Evolutionary conservation across 768 basidiomycete genomes (phyloP), one percentile per base, ranked within the genome.

Genomic region (Imleria badia): DNA sequence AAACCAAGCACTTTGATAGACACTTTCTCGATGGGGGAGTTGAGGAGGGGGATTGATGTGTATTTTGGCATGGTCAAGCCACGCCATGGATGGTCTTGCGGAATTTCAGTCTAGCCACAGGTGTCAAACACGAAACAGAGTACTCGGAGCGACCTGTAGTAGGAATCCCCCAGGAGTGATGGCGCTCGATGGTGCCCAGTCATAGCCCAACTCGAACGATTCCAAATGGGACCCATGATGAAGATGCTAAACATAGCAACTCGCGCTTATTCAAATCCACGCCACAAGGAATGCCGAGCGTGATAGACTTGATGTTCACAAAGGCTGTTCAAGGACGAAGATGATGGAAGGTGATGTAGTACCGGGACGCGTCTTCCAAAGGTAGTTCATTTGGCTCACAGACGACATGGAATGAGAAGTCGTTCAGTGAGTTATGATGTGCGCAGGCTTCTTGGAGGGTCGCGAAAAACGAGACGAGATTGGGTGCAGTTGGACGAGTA

Each of bases 161-260:
- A 55, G 7, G 26, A 64, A 58, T 15, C 63, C 55, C 1, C 8
- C 13, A 1, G 51, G 58, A 3, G 59, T 61, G 44, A 64, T 50
- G 11, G 12, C 54, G 5, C 57, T 53, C 9, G 34, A 43, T 14
- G 34, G 1, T 7, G 34, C 22, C 53, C 61, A 63, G 23, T 52
- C 54, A 35, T 10, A 7, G 3, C 52, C 49, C 22, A 63, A 31
- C 10, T 33, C 19, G 1, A 63, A 46, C 2, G 0, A 0, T 20
- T 56, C 44, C 31, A 63, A 20, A 13, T 22, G 36, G 6, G 62
- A 55, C 62, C 62, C n/a, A n/a, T n/a, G n/a, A 63, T 1, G 48
- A 55, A 14, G 62, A 62, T 30, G 55, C 58, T 26, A 63, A 42
- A 20, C 26, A 20, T 19, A 63, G 47, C 2, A 63, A 35, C 17